These are phyloP conservation scores for Trichoderma sp. DNA, from an alignment of 2,329 filamentous ascomycete species.

Conservation along the genomic window DNA sequence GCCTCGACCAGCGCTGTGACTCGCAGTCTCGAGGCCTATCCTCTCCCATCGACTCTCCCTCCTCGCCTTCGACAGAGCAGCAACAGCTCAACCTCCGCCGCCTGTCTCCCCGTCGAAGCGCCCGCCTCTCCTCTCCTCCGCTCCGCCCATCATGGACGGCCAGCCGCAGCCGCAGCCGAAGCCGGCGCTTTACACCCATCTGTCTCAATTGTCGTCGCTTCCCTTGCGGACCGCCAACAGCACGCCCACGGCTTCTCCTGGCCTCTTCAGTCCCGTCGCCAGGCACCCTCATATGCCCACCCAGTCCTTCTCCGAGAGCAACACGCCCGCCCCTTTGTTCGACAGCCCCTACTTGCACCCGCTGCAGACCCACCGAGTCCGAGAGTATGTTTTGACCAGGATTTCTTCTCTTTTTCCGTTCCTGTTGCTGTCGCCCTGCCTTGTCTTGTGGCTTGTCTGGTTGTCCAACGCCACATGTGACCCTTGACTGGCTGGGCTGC, in stretches of 20 bases:
- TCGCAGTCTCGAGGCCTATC: constrained; percentile 11
- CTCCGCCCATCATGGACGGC: constrained; percentile 19
- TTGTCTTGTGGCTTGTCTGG: neutral
- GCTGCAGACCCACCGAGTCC: constrained; percentile 68
- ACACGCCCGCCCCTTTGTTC: constrained; percentile 48
- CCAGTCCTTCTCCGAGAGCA: constrained; percentile 52
- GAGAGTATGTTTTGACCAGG: constrained; percentile 61
- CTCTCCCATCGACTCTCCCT: neutral
- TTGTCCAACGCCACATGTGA: neutral
- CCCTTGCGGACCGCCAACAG: constrained; percentile 51
- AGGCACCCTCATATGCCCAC: constrained; percentile 40
- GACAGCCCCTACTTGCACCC: constrained; percentile 67
- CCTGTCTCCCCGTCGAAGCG: neutral
- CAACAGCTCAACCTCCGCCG: neutral
- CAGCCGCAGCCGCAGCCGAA: constrained; percentile 18
- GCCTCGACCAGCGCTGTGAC: constrained; percentile 16
- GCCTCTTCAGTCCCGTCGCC: constrained; percentile 56
- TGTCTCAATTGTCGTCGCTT: constrained; percentile 39
- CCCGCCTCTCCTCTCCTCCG: neutral
- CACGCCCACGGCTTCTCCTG: constrained; percentile 60
- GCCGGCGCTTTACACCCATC: constrained; percentile 32
- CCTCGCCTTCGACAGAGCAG: neutral
- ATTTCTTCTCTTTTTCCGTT: constrained; percentile 1
- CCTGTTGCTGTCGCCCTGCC: constrained; percentile 1
- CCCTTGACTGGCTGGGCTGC: neutral